These are phyloP conservation scores for Harringtonia aguacate DNA, from an alignment of 2,329 filamentous ascomycete species.

Conservation along the genomic window DNA sequence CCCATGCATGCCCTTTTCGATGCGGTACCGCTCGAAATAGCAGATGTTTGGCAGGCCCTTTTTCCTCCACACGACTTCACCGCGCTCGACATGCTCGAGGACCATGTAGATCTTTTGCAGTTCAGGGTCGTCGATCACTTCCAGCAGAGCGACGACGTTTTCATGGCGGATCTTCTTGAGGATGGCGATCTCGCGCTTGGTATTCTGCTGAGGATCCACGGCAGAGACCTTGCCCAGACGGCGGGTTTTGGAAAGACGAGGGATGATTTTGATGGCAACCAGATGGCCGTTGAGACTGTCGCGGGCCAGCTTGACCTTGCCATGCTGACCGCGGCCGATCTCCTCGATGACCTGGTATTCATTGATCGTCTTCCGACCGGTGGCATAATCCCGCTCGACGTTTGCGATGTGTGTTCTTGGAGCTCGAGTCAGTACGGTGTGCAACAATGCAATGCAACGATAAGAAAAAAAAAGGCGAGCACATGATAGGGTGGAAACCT, in stretches of 20 bases:
- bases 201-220: slow-evolving; percentile 60
- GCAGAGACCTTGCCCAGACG: slow-evolving; percentile 75
- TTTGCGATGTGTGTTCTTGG: slow-evolving; percentile 75
- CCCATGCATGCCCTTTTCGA: slow-evolving; percentile 60
- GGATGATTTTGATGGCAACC: slow-evolving; percentile 98
- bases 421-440: slow-evolving; percentile 1
- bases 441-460: not conserved
- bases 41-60: slow-evolving; percentile 78
- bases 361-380: slow-evolving; percentile 93
- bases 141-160: slow-evolving; percentile 91
- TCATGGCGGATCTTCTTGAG: slow-evolving; percentile 95
- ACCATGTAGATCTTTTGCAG: slow-evolving; percentile 98
- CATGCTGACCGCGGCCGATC: slow-evolving; percentile 89
- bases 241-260: slow-evolving; percentile 85
- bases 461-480: not conserved
- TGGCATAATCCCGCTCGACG: slow-evolving; percentile 79
- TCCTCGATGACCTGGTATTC: slow-evolving; percentile 97
- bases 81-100: slow-evolving; percentile 85
- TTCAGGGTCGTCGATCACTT: slow-evolving; percentile 95
- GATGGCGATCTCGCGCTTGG: slow-evolving; percentile 93
- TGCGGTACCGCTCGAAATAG: slow-evolving; percentile 67
- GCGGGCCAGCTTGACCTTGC: slow-evolving; percentile 91
- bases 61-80: slow-evolving; percentile 89
- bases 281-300: slow-evolving; percentile 65
- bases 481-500: slow-evolving; percentile 25